phyloP scores from a whole-genome alignment of 768 basidiomycete genomes.

The Paxillus rubicundulus region DNA sequence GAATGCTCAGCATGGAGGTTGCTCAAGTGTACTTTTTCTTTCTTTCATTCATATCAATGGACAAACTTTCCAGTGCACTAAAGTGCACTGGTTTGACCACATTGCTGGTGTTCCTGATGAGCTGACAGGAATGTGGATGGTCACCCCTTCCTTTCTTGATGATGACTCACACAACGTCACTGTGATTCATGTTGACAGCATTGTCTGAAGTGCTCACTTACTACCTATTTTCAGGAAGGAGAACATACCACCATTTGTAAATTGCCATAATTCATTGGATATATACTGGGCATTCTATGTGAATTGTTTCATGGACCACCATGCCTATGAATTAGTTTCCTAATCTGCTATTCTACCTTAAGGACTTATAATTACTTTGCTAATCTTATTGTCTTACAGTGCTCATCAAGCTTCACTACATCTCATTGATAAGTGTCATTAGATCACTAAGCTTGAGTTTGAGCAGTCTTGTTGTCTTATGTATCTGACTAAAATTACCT shows the following conservation, averaged over 20 bases:
- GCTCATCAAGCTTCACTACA: not conserved
- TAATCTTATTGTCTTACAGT: not conserved
- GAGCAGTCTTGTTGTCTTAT: not conserved
- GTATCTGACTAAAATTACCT: not conserved
- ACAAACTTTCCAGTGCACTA: not conserved
- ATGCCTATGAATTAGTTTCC: not conserved
- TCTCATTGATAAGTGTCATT: not conserved
- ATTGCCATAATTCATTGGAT: no score
- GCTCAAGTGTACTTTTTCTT: not conserved
- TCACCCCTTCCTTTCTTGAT: slow-evolving; percentile 10
- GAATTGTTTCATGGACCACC: not conserved
- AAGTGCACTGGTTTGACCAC: slow-evolving; percentile 13
- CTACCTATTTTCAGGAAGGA: no score
- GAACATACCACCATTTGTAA: no score
- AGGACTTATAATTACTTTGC: not conserved
- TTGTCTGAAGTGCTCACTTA: slow-evolving; percentile 22
- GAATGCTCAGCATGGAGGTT: not conserved
- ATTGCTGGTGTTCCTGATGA: slow-evolving; percentile 11
- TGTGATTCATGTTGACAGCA: slow-evolving; percentile 23
- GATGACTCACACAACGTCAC: not conserved
- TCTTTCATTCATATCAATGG: not conserved
- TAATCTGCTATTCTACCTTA: not conserved
- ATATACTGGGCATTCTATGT: no score
- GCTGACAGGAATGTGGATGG: slow-evolving; percentile 21
- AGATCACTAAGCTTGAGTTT: not conserved